Conservation (phyloP, 352 stramenopile genomes). For the Phytophthora capsici region DNA sequence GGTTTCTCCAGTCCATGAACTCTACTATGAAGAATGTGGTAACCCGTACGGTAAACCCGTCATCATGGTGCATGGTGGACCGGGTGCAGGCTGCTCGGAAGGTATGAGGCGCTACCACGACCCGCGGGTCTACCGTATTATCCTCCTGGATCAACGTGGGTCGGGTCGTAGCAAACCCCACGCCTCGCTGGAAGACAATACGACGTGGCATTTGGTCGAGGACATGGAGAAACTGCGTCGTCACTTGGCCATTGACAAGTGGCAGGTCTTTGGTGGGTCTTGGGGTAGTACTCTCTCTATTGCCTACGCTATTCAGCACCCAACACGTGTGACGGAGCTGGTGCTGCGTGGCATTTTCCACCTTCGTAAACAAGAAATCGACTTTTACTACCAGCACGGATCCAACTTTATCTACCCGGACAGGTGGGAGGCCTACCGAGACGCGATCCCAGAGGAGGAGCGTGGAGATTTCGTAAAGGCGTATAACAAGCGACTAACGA, state of each 20-base stretch:
- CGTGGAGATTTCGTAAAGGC: slow-evolving; percentile 83
- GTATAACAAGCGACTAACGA: slow-evolving; percentile 90
- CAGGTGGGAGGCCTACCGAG: slow-evolving; percentile 89
- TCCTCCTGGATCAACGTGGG: slow-evolving; percentile 94
- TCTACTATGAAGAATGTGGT: slow-evolving; percentile 93
- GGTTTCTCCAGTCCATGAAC: slow-evolving; percentile 82
- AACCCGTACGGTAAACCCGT: slow-evolving; percentile 89
- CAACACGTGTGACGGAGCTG: slow-evolving; percentile 81
- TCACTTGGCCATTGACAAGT: slow-evolving; percentile 89
- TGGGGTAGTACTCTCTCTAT: slow-evolving; percentile 95
- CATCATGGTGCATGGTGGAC: slow-evolving; percentile 95
- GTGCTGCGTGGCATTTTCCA: slow-evolving; percentile 94
- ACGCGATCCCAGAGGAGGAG: slow-evolving; percentile 88
- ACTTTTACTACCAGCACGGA: slow-evolving; percentile 93
- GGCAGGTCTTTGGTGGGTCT: slow-evolving; percentile 94
- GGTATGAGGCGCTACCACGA: slow-evolving; percentile 94
- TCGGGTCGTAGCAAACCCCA: slow-evolving; percentile 90
- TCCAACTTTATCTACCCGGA: slow-evolving; percentile 92
- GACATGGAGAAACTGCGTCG: slow-evolving; percentile 93
- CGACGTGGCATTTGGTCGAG: slow-evolving; percentile 92
- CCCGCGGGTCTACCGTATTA: slow-evolving; percentile 91
- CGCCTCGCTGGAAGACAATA: slow-evolving; percentile 90
- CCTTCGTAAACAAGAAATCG: slow-evolving; percentile 90
- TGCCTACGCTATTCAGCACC: slow-evolving; percentile 92
- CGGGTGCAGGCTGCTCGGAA: slow-evolving; percentile 88